Conservation (phyloP, 805 yeast genomes). For the Danielozyma ontarioensis region DNA sequence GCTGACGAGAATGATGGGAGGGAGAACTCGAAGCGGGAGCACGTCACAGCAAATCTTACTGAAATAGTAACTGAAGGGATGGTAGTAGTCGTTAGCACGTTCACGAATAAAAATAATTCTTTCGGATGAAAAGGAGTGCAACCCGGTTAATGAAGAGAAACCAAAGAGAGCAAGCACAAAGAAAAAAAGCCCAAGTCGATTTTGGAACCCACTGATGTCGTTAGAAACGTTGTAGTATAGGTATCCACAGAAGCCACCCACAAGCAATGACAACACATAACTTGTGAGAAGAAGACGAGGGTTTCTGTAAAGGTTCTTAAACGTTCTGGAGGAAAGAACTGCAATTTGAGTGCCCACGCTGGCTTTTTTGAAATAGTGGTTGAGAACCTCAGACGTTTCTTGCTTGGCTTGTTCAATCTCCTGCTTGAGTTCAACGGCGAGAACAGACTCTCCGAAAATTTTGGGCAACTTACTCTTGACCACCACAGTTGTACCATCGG, state of each 20-base stretch:
- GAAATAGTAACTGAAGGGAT: slow-evolving; percentile 77
- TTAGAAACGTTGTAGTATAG: slow-evolving; percentile 78
- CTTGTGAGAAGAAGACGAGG: slow-evolving; percentile 86
- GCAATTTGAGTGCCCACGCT: slow-evolving; percentile 57
- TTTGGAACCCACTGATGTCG: slow-evolving; percentile 95
- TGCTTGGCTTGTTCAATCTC: slow-evolving; percentile 28
- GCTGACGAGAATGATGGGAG: slow-evolving; percentile 76
- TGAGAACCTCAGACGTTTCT: slow-evolving; percentile 19
- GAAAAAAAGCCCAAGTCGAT: slow-evolving; percentile 89
- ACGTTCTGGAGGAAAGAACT: slow-evolving; percentile 81
- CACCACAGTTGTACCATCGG: slow-evolving; percentile 10
- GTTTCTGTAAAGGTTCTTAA: slow-evolving; percentile 87
- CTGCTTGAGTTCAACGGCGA: slow-evolving; percentile 35
- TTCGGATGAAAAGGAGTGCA: slow-evolving; percentile 84
- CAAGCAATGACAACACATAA: slow-evolving; percentile 66
- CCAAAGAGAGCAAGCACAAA: slow-evolving; percentile 90
- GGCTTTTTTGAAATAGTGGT: slow-evolving; percentile 45
- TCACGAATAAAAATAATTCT: slow-evolving; percentile 87
- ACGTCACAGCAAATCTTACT: slow-evolving; percentile 89
- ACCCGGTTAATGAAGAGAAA: slow-evolving; percentile 85
- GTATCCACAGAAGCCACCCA: slow-evolving; percentile 82
- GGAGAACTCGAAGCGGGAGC: slow-evolving; percentile 87
- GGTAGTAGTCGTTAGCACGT: slow-evolving; percentile 90
- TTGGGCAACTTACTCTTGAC: slow-evolving; percentile 24
- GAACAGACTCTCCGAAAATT: slow-evolving; percentile 32